Evolutionary conservation across 106 monocot species (phyloP).

Genomic region (Triglochin maritima): DNA sequence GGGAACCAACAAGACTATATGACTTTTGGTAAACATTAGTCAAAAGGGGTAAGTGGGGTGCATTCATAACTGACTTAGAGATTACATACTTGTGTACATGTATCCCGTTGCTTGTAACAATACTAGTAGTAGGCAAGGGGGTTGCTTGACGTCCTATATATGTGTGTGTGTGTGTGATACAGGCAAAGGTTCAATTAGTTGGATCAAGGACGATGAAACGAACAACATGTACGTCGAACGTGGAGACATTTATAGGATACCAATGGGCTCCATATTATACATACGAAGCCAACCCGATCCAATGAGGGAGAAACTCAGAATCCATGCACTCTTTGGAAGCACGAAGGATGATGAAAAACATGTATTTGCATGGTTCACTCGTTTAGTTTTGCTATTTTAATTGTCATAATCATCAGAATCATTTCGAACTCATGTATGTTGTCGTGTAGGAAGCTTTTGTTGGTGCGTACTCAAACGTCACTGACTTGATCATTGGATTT

Average conservation of each 20-base stretch:
- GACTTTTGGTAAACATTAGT: too few species aligned
- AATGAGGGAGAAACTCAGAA: slow-evolving; percentile 45
- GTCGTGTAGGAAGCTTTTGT: slow-evolving; percentile 27
- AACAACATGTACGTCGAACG: slow-evolving; percentile 30
- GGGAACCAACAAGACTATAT: too few species aligned
- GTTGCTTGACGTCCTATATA: too few species aligned
- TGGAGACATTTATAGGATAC: slow-evolving; percentile 67
- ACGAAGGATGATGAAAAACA: slow-evolving; percentile 4
- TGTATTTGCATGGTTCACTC: too few species aligned
- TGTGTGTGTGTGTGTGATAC: not conserved
- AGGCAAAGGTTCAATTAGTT: slow-evolving; percentile 61
- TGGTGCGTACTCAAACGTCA: slow-evolving; percentile 50
- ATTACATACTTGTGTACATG: too few species aligned
- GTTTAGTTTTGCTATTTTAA: too few species aligned
- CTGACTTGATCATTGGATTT: slow-evolving; percentile 57
- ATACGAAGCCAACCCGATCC: slow-evolving; percentile 41
- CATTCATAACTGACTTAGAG: too few species aligned
- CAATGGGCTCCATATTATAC: slow-evolving; percentile 53
- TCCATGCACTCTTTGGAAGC: slow-evolving; percentile 55
- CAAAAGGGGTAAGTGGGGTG: too few species aligned
- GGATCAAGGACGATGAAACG: slow-evolving; percentile 23
- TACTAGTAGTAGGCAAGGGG: too few species aligned
- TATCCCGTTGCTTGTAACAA: too few species aligned
- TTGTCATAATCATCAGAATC: too few species aligned
- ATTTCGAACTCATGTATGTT: not conserved